A percentile compares a stretch with the other conserved stretches of the same genome.
phyloP scores from a whole-genome alignment of 345 rosid species.

The Lumnitzera littorea region DNA sequence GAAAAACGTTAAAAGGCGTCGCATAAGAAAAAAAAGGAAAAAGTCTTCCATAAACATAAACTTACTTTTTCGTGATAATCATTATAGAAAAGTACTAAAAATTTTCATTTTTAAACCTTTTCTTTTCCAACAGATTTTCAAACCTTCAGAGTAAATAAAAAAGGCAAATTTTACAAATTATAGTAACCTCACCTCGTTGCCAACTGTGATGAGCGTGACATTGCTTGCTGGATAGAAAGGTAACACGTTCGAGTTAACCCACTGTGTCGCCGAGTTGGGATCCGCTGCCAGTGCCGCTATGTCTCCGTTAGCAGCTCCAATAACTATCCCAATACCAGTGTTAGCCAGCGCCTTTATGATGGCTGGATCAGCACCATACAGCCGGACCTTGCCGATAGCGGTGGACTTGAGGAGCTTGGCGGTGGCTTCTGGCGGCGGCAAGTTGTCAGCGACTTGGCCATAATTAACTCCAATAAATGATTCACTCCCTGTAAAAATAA shows the following conservation, averaged over 20 bases:
- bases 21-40: too few relatives aligned
- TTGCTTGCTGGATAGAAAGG: not conserved
- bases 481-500: constrained; percentile 14
- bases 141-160: too few relatives aligned
- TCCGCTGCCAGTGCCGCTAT: constrained; percentile 29
- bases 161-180: too few relatives aligned
- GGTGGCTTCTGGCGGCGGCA: constrained; percentile 23
- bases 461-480: constrained; percentile 27
- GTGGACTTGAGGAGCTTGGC: constrained; percentile 32
- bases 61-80: too few relatives aligned
- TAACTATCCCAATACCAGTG: constrained; percentile 28
- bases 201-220: not conserved
- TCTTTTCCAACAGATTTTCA: too few relatives aligned
- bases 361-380: constrained; percentile 29
- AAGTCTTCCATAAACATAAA: too few relatives aligned
- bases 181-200: not conserved
- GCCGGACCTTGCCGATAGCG: constrained; percentile 22
- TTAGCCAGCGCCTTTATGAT: constrained; percentile 25
- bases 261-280: constrained; percentile 15
- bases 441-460: constrained; percentile 28
- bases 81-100: too few relatives aligned
- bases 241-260: not conserved
- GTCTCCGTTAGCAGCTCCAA: constrained; percentile 27
- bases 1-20: too few relatives aligned
- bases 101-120: too few relatives aligned